Evolutionary conservation across 306 rosid species (phyloP).

Genomic region (Vachellia pachyceras): DNA sequence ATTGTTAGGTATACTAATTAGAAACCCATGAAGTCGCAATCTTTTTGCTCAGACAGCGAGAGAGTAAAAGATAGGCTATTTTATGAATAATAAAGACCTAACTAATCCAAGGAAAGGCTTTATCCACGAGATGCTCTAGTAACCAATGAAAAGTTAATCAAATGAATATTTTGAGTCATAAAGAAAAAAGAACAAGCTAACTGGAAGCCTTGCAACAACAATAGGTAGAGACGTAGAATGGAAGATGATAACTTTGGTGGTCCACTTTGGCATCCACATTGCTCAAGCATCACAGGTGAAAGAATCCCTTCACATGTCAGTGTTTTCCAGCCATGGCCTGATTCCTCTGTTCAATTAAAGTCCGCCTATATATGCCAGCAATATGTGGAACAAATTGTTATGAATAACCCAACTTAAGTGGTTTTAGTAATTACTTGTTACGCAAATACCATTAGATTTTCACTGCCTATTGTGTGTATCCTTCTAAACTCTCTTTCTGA

Average conservation of each 20-base stretch:
- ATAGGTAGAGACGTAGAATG: neutral
- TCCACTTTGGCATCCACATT: constrained; percentile 39
- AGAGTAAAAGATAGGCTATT: constrained; percentile 18
- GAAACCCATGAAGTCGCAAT: neutral
- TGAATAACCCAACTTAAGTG: neutral
- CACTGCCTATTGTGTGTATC: constrained; percentile 2
- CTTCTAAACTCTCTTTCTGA: constrained; percentile 7
- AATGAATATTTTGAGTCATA: constrained; percentile 32
- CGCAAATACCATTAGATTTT: constrained; percentile 1
- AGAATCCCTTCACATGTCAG: constrained; percentile 23
- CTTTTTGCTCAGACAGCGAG: constrained; percentile 24
- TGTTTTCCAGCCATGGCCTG: neutral
- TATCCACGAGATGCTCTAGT: constrained; percentile 33
- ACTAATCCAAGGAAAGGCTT: constrained; percentile 28
- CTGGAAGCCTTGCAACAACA: neutral
- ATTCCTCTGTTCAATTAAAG: neutral
- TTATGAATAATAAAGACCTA: constrained; percentile 25
- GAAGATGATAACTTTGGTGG: constrained; percentile 33
- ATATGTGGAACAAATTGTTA: constrained; percentile 11
- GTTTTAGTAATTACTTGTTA: neutral
- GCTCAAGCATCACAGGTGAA: constrained; percentile 35
- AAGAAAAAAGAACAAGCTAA: neutral
- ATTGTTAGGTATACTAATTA: constrained; percentile 33
- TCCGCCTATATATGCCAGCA: neutral
- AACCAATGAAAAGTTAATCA: constrained; percentile 41